phyloP scores from a whole-genome alignment of 306 rosid genomes.

The Delonix regia region DNA sequence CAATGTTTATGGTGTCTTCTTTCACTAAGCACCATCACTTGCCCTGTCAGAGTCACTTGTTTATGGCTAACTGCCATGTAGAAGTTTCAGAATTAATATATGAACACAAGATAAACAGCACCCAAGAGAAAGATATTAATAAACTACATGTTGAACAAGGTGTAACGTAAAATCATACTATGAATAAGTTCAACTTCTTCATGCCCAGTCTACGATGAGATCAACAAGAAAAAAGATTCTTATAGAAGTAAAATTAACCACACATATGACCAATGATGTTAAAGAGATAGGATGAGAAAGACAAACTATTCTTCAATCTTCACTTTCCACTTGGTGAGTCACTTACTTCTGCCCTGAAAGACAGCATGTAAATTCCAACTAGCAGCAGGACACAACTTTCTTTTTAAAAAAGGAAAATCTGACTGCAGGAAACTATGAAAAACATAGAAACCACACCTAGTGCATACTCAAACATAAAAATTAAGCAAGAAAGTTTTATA shows the following conservation, averaged over 20 bases:
- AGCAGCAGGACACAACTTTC: neutral
- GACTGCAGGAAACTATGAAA: neutral
- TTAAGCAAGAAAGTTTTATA: neutral
- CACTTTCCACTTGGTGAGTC: neutral
- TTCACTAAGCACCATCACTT: neutral
- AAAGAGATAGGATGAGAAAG: neutral
- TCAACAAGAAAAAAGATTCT: neutral
- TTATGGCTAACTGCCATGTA: neutral
- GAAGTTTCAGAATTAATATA: neutral
- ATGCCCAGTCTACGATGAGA: neutral
- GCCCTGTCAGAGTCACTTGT: neutral
- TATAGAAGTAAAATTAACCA: neutral
- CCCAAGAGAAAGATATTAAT: neutral
- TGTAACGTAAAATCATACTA: neutral
- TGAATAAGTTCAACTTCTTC: neutral
- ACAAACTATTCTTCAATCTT: neutral
- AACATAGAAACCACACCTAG: neutral
- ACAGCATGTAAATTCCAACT: neutral
- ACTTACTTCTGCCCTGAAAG: neutral
- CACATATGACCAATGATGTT: neutral
- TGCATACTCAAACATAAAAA: neutral
- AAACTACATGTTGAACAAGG: neutral
- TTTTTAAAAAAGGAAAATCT: neutral
- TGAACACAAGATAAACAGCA: neutral
- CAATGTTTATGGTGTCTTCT: constrained; percentile 49